These are phyloP conservation scores for Scheffersomyces segobiensis DNA, from an alignment of 1,139 yeast genomes.

Conservation along the genomic window DNA sequence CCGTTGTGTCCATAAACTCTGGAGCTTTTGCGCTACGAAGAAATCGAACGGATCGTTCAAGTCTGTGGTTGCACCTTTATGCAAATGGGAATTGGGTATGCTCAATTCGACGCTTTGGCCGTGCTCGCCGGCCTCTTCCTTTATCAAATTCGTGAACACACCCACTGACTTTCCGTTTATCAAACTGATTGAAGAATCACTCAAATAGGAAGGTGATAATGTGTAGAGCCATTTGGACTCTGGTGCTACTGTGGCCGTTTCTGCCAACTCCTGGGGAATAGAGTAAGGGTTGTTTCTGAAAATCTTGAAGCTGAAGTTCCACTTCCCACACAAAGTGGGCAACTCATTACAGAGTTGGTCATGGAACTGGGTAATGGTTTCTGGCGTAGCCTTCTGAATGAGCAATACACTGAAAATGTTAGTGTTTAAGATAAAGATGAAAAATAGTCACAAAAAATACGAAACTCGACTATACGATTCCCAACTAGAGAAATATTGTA, in stretches of 20 bases:
- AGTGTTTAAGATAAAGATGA: constrained; percentile 2
- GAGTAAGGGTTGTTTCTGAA: constrained; percentile 62
- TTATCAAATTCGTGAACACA: constrained; percentile 41
- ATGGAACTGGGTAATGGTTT: constrained; percentile 64
- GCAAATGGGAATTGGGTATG: constrained; percentile 42
- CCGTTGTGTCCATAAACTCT: constrained; percentile 69
- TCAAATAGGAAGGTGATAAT: constrained; percentile 54
- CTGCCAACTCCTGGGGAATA: constrained; percentile 38
- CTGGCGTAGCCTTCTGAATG: constrained; percentile 59
- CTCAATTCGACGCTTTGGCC: constrained; percentile 16
- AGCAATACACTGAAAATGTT: constrained; percentile 43
- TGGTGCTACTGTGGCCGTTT: constrained; percentile 25
- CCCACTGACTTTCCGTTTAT: constrained; percentile 50
- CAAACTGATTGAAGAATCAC: constrained; percentile 49
- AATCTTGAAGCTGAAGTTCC: constrained; percentile 66
- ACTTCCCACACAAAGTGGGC: constrained; percentile 58
- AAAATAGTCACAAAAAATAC: background rate
- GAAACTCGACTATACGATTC: background rate
- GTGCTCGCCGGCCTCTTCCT: constrained; percentile 34
- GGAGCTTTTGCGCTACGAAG: constrained; percentile 56
- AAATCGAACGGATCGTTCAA: constrained; percentile 51
- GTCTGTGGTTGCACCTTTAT: constrained; percentile 49
- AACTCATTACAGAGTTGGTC: constrained; percentile 66
- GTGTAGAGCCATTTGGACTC: constrained; percentile 57
- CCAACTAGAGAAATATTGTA: background rate